Evolutionary conservation across 2,329 filamentous ascomycete genomes (phyloP).

Genomic region (Zymoseptoria tritici): DNA sequence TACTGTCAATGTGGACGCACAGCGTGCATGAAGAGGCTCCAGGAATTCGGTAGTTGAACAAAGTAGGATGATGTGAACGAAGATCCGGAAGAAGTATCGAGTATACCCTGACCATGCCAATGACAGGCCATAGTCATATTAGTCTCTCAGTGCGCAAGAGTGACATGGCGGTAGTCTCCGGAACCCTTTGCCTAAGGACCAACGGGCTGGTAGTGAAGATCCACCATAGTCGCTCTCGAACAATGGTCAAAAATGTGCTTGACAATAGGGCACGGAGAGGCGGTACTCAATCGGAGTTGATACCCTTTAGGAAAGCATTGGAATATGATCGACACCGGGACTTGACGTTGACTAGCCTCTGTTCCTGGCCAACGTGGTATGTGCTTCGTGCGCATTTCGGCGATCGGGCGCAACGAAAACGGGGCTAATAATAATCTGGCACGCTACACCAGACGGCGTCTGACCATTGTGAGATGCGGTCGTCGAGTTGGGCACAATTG

Average conservation of each 20-base stretch:
- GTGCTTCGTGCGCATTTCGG: slow-evolving; percentile 9
- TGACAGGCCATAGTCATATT: not conserved
- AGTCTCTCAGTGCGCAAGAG: not conserved
- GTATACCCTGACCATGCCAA: slow-evolving; percentile 14
- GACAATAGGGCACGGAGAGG: slow-evolving; percentile 16
- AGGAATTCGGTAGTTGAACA: not conserved
- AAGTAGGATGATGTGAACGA: not conserved
- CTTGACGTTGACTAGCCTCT: slow-evolving; percentile 10
- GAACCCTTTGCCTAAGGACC: not conserved
- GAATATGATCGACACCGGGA: slow-evolving; percentile 18
- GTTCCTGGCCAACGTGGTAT: slow-evolving; percentile 12
- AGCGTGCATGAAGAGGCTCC: not conserved
- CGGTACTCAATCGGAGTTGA: slow-evolving; percentile 29
- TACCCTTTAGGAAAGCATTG: slow-evolving; percentile 21
- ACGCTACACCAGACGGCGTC: not conserved
- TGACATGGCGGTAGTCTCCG: not conserved
- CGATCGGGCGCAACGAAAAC: slow-evolving; percentile 4
- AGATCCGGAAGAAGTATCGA: slow-evolving; percentile 8
- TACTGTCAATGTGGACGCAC: not conserved
- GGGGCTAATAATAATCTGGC: not conserved
- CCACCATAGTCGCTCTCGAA: slow-evolving; percentile 20
- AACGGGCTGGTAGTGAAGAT: slow-evolving; percentile 9
- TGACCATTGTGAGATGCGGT: not conserved
- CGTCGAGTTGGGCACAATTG: not conserved
- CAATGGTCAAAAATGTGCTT: slow-evolving; percentile 19